Conservation (phyloP, 345 rosid species). For the Boechera stricta region DNA sequence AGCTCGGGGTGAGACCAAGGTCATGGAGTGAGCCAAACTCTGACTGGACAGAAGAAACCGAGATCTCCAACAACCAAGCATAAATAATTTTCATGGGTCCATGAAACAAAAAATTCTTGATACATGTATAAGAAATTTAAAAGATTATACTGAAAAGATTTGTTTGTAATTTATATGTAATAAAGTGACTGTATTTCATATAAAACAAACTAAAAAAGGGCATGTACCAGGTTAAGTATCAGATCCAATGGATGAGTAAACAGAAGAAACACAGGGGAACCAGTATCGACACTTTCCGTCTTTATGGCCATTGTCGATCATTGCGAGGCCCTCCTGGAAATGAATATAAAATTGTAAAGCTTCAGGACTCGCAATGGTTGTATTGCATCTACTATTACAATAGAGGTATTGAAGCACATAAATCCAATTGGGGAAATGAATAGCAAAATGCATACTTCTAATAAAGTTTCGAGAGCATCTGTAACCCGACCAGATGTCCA, state of each 20-base stretch:
- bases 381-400: conserved; percentile 6
- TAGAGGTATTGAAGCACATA: neutral
- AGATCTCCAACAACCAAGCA: conserved; percentile 42
- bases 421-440: neutral
- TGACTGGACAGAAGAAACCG: conserved; percentile 67
- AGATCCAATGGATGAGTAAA: conserved; percentile 54
- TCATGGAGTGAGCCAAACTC: conserved; percentile 82
- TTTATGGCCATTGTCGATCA: conserved; percentile 83
- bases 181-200: conserved; percentile 16
- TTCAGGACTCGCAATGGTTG: conserved; percentile 41
- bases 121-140: conserved; percentile 29
- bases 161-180: conserved; percentile 5
- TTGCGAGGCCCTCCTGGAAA: conserved; percentile 84
- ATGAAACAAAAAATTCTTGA: conserved; percentile 28
- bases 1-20: conserved; percentile 67
- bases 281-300: conserved; percentile 81
- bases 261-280: conserved; percentile 88
- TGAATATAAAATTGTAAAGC: conserved; percentile 14
- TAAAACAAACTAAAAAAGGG: neutral
- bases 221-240: conserved; percentile 41
- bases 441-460: conserved; percentile 57
- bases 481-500: conserved; percentile 89
- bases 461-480: conserved; percentile 76
- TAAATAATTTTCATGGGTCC: conserved; percentile 4
- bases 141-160: conserved; percentile 6